These are phyloP conservation scores for Saccharomyces hybrid DNA, from an alignment of 1,139 yeast species.

Conservation along the genomic window DNA sequence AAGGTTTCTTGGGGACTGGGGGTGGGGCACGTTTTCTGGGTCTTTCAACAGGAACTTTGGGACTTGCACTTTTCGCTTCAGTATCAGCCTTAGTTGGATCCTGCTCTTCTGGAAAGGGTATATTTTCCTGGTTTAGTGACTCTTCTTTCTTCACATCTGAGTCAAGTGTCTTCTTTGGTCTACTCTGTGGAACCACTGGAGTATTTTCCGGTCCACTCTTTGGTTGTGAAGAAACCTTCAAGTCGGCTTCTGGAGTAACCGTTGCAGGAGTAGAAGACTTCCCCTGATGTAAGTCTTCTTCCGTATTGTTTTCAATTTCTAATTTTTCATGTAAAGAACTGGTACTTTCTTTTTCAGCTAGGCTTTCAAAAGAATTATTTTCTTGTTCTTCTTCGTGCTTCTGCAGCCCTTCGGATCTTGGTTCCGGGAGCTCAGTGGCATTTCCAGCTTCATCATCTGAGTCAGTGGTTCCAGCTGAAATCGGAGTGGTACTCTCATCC, in stretches of 20 bases:
- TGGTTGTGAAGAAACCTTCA: not conserved
- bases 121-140: not conserved
- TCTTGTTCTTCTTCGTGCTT: slow-evolving; percentile 2
- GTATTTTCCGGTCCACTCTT: not conserved
- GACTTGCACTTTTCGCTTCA: not conserved
- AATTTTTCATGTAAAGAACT: not conserved
- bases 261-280: not conserved
- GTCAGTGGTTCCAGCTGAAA: not conserved
- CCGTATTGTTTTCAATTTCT: not conserved
- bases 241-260: not conserved
- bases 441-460: not conserved
- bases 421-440: not conserved
- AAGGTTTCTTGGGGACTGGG: slow-evolving; percentile 65
- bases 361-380: not conserved
- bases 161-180: not conserved
- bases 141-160: not conserved
- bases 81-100: not conserved
- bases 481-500: not conserved
- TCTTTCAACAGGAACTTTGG: slow-evolving; percentile 7
- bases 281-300: not conserved
- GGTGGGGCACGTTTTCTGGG: slow-evolving; percentile 40
- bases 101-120: not conserved
- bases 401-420: not conserved
- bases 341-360: not conserved
- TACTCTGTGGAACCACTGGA: not conserved